Percentiles rank a stretch among this genome's conserved stretches.
Conservation (phyloP, 257 asterid genomes). For the Solanum chaucha region DNA sequence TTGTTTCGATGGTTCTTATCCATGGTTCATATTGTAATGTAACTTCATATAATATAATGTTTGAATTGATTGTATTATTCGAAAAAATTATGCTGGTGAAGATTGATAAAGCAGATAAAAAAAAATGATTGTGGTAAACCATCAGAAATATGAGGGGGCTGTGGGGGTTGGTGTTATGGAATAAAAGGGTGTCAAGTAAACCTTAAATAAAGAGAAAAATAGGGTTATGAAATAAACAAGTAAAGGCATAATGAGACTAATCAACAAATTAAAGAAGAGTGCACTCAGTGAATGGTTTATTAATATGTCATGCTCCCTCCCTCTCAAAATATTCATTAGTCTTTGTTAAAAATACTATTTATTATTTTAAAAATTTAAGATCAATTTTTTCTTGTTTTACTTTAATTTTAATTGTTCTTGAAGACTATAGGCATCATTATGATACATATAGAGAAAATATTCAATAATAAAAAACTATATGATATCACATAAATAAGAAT, state of each 20-base stretch:
- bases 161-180: neutral
- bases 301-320: neutral
- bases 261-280: neutral
- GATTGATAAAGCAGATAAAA: neutral
- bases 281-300: neutral
- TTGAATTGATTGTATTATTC: neutral
- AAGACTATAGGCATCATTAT: no score
- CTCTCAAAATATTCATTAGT: neutral
- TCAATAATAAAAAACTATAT: no score
- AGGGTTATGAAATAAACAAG: neutral
- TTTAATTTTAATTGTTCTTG: no score
- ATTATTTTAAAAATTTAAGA: neutral
- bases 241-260: neutral
- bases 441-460: neutral
- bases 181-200: neutral
- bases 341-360: no score
- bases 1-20: neutral
- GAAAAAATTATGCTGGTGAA: neutral
- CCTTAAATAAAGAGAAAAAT: neutral
- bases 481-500: neutral
- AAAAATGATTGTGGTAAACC: neutral
- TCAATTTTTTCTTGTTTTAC: neutral
- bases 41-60: neutral
- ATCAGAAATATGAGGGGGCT: neutral
- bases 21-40: neutral